phyloP scores from a whole-genome alignment of 768 basidiomycete species.

The Suillus tomentosus region DNA sequence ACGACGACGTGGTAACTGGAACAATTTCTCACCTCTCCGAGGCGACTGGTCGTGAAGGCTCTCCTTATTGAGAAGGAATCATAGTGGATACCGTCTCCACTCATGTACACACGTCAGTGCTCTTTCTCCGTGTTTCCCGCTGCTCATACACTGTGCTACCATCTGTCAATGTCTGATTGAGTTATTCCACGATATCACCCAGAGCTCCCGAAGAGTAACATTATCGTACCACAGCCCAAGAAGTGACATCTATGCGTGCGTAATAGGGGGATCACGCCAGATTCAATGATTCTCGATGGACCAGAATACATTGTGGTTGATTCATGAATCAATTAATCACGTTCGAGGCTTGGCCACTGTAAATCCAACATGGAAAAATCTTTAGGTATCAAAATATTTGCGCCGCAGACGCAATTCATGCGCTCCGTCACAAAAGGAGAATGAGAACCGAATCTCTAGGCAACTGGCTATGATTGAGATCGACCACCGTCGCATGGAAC shows the following conservation, averaged over 20 bases:
- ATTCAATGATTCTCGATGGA: not conserved
- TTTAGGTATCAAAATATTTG: not conserved
- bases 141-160: not conserved
- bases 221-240: not conserved
- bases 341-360: not conserved
- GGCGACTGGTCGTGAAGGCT: not conserved
- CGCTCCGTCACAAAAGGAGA: not conserved
- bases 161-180: slow-evolving; percentile 42
- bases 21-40: not conserved
- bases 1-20: not conserved
- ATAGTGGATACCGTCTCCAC: not conserved
- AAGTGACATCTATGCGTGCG: not conserved
- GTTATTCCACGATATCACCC: slow-evolving; percentile 45
- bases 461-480: too few species aligned
- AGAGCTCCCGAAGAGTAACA: not conserved
- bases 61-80: too few species aligned
- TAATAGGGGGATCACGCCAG: not conserved
- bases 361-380: not conserved
- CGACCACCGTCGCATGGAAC: not conserved
- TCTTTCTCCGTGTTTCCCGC: not conserved
- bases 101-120: not conserved
- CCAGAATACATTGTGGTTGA: not conserved
- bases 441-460: not conserved
- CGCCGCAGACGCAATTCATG: not conserved
- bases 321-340: not conserved